Conservation (phyloP, 306 rosid genomes). For the Chamaecrista fasciculata region DNA sequence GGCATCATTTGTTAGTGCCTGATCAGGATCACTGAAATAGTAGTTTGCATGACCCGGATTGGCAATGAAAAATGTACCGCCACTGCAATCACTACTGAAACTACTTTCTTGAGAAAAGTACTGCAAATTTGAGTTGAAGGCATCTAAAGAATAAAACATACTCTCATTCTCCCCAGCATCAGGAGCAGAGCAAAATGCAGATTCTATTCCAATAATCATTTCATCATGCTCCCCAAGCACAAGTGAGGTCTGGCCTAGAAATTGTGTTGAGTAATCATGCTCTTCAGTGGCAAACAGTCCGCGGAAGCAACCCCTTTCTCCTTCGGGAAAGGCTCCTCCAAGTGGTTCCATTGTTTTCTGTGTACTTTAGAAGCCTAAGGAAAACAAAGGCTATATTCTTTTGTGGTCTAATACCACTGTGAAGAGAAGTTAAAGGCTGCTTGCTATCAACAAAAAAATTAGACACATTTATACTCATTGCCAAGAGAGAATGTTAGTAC, state of each 20-base stretch:
- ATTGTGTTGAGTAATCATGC: conserved; percentile 39
- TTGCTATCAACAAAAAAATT: conserved; percentile 27
- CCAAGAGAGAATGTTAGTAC: conserved; percentile 21
- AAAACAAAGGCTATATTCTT: background rate
- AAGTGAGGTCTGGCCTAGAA: conserved; percentile 44
- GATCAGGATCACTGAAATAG: conserved; percentile 24
- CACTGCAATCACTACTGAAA: conserved; percentile 35
- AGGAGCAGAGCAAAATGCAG: conserved; percentile 31
- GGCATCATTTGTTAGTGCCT: conserved; percentile 17
- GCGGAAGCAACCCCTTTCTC: conserved; percentile 64
- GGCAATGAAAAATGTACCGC: conserved; percentile 30
- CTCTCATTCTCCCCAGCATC: conserved; percentile 34
- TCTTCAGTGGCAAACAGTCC: conserved; percentile 48
- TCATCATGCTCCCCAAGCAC: conserved; percentile 40
- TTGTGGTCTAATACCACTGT: conserved; percentile 22
- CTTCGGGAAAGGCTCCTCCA: conserved; percentile 61
- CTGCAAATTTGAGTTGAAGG: conserved; percentile 37
- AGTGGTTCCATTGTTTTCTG: conserved; percentile 47
- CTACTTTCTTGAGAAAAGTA: conserved; percentile 53
- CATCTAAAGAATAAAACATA: conserved; percentile 45
- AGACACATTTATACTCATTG: conserved; percentile 36
- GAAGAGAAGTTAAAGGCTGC: conserved; percentile 24
- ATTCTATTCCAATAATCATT: conserved; percentile 34
- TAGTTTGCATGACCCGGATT: conserved; percentile 32
- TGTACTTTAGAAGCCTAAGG: conserved; percentile 5